These are phyloP conservation scores for Babesia sp. DNA, from an alignment of 169 alveolate genomes.

Conservation along the genomic window DNA sequence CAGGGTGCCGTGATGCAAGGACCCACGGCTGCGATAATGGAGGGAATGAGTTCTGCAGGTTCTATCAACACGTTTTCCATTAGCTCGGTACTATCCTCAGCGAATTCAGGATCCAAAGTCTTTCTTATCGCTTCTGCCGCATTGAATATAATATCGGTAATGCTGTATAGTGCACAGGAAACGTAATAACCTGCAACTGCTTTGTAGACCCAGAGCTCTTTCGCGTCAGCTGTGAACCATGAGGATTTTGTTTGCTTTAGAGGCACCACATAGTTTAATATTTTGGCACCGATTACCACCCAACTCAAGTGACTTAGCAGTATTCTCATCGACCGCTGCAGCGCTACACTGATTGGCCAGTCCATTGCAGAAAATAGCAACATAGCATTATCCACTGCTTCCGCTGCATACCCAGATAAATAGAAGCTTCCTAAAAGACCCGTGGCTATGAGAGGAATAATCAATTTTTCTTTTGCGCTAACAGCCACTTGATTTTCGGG, in stretches of 20 bases:
- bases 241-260: not conserved
- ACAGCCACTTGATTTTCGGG: slow-evolving; percentile 1
- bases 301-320: slow-evolving; percentile 51
- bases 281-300: slow-evolving; percentile 41
- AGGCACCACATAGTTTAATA: slow-evolving; percentile 37
- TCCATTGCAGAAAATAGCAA: slow-evolving; percentile 45
- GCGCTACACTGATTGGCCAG: slow-evolving; percentile 22
- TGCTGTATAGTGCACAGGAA: slow-evolving; percentile 35
- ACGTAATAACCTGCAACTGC: slow-evolving; percentile 45
- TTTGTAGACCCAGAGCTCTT: slow-evolving; percentile 53
- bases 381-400: slow-evolving; percentile 20
- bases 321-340: slow-evolving; percentile 40
- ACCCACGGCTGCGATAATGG: slow-evolving; percentile 63
- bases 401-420: slow-evolving; percentile 35
- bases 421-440: slow-evolving; percentile 36
- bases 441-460: slow-evolving; percentile 28
- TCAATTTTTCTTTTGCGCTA: not conserved
- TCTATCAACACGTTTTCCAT: slow-evolving; percentile 26
- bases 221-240: slow-evolving; percentile 35
- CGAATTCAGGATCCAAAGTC: not conserved
- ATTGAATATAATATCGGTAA: slow-evolving; percentile 30
- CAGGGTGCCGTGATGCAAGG: slow-evolving; percentile 76
- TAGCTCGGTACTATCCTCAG: not conserved
- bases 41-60: slow-evolving; percentile 36
- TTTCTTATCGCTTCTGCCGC: not conserved